Evolutionary conservation across 2,329 filamentous ascomycete species (phyloP).

Genomic region (Emericellopsis cladophorae): DNA sequence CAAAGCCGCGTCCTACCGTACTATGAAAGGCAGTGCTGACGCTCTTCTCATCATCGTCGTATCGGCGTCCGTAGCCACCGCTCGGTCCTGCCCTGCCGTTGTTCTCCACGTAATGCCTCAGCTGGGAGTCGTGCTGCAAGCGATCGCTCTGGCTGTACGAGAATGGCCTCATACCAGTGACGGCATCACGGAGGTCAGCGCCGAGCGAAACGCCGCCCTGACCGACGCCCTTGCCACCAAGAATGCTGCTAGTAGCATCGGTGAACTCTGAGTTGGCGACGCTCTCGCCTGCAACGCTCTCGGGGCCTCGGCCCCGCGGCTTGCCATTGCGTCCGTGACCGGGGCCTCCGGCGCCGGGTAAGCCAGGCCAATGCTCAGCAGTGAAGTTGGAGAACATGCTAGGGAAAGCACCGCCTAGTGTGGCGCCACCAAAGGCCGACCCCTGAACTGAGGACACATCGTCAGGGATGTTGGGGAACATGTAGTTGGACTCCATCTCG

Average conservation of each 20-base stretch:
- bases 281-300: slow-evolving; percentile 83
- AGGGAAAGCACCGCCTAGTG: slow-evolving; percentile 64
- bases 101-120: slow-evolving; percentile 90
- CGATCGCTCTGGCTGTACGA: slow-evolving; percentile 59
- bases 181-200: slow-evolving; percentile 62
- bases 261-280: slow-evolving; percentile 85
- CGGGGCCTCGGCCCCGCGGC: slow-evolving; percentile 51
- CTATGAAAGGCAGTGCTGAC: slow-evolving; percentile 94
- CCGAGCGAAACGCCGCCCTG: slow-evolving; percentile 82
- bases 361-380: slow-evolving; percentile 74
- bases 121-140: slow-evolving; percentile 17
- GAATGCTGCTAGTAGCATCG: slow-evolving; percentile 67
- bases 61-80: slow-evolving; percentile 57
- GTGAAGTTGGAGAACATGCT: slow-evolving; percentile 93
- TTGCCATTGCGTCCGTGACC: slow-evolving; percentile 49
- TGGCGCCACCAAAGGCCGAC: slow-evolving; percentile 75
- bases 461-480: slow-evolving; percentile 91
- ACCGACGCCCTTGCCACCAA: slow-evolving; percentile 61
- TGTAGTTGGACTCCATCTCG: slow-evolving; percentile 68
- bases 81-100: slow-evolving; percentile 55
- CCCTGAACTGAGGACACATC: slow-evolving; percentile 95
- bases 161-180: slow-evolving; percentile 50
- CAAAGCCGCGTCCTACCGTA: slow-evolving; percentile 61
- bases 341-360: slow-evolving; percentile 48
- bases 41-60: slow-evolving; percentile 91